Base-by-base conservation (phyloP, 2,329 filamentous ascomycete species). In the Neopestalotiopsis sp. region DNA sequence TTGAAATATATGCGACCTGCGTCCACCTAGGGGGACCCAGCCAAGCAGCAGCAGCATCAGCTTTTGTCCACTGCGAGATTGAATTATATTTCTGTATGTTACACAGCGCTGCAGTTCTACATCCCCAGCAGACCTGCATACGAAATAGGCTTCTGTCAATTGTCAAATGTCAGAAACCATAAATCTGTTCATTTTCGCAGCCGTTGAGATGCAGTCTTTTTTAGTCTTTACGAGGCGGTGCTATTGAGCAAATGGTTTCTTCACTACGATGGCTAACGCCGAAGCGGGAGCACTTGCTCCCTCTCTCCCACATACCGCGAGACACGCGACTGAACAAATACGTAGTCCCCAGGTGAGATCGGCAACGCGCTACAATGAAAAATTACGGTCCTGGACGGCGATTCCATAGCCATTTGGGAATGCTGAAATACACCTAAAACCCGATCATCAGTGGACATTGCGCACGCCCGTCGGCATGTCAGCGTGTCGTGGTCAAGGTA, bases 141-240 rank as follows among this genome's bases (percentile, higher is more conserved):
- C 14, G 24, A 17, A 17, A 62, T 38, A 40, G n/a, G 9, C 59
- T 17, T 28, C 17, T 14, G 30, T 20, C 34, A 10, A 20, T 40
- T 52, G 62, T 65, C 62, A 65, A 40, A 65, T 65, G 62, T 49
- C 38, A 65, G 30, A 49, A 28, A 34, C 57, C 17, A 63, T 42
- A 17, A 38, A 12, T 12, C 28, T 28, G 40, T 13, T 9, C 24
- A 34, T 40, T 24, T 20, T 34, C 17, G 60, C 24, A 28, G 20
- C 32, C 32, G 60, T 63, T 24, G 34, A 63, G 57, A 34, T 59
- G 57, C 30, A 28, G 24, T 28, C 9, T 9, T 20, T 52, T 9
- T 52, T 20, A 38, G 10, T 38, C n/a, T 17, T 3, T 52, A 9
- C 9, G 45, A 52, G 14, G 20, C 45, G 45, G 45, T 28, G 17